Evolutionary conservation across 345 rosid genomes (phyloP).

Genomic region (Nephelium lappaceum): DNA sequence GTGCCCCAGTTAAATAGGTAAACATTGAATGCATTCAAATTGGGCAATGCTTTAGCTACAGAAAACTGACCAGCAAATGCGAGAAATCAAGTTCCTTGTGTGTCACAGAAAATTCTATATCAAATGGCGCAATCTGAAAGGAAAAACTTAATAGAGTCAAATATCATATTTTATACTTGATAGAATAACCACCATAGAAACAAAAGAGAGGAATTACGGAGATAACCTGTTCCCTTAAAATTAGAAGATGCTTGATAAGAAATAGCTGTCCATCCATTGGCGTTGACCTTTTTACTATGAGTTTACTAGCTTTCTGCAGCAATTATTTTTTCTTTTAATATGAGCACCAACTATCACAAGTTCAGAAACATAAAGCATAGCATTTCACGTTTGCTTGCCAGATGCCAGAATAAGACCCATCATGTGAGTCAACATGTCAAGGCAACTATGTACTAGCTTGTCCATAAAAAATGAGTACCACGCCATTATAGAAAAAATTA

Average conservation of each 20-base stretch:
- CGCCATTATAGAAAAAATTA: background rate
- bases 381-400: constrained; percentile 11
- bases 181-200: constrained; percentile 21
- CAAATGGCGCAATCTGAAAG: constrained; percentile 92
- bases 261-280: constrained; percentile 95
- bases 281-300: constrained; percentile 72
- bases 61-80: constrained; percentile 85
- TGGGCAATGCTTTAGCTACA: background rate
- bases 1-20: background rate
- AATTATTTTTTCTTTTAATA: constrained; percentile 16
- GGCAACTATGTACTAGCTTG: background rate
- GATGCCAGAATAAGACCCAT: background rate
- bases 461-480: constrained; percentile 4
- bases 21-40: constrained; percentile 1
- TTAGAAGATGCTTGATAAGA: constrained; percentile 89
- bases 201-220: constrained; percentile 21
- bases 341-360: constrained; percentile 6
- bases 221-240: constrained; percentile 91
- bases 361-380: background rate
- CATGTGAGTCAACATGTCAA: background rate
- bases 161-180: constrained; percentile 4
- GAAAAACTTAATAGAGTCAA: constrained; percentile 18
- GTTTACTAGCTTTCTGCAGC: constrained; percentile 87
- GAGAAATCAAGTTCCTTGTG: constrained; percentile 99
- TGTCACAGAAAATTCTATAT: constrained; percentile 91